Evolutionary conservation across 2,329 filamentous ascomycete genomes (phyloP).

Genomic region (Sclerotinia minor): DNA sequence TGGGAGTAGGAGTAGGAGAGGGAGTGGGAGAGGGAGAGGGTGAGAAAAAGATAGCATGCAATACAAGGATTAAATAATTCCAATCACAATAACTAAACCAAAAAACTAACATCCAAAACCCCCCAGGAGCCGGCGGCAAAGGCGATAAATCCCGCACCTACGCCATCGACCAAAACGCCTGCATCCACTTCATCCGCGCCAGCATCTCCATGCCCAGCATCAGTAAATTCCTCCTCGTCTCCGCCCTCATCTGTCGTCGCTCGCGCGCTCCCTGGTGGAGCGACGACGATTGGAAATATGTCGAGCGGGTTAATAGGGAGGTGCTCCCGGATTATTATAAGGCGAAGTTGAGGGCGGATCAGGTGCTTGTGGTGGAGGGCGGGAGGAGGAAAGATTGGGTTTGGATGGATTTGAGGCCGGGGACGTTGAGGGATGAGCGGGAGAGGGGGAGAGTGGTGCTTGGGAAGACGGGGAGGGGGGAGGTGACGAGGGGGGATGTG

Average conservation of each 20-base stretch:
- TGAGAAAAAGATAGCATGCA: too few relatives aligned
- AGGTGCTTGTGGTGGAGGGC: constrained; percentile 53
- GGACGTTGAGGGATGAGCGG: constrained; percentile 50
- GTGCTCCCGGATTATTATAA: constrained; percentile 56
- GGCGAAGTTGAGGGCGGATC: constrained; percentile 62
- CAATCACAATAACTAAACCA: background rate
- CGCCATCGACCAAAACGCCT: constrained; percentile 63
- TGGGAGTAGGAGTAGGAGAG: too few relatives aligned
- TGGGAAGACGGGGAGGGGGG: constrained; percentile 45
- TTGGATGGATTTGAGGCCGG: constrained; percentile 57
- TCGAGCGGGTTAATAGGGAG: constrained; percentile 46
- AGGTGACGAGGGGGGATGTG: constrained; percentile 57
- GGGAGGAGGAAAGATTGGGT: constrained; percentile 41
- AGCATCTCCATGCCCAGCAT: constrained; percentile 55
- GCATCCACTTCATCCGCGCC: constrained; percentile 61
- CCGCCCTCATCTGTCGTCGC: constrained; percentile 58
- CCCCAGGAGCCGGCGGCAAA: constrained; percentile 57
- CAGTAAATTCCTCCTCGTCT: constrained; percentile 64
- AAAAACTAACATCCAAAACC: background rate
- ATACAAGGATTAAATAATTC: background rate
- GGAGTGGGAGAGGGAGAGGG: too few relatives aligned
- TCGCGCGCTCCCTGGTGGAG: constrained; percentile 57
- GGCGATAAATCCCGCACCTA: constrained; percentile 56
- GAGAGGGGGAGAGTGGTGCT: constrained; percentile 47
- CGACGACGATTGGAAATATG: constrained; percentile 47